Conservation (phyloP, 495 filamentous ascomycete species). For the Hypomontagnella submonticulosa region DNA sequence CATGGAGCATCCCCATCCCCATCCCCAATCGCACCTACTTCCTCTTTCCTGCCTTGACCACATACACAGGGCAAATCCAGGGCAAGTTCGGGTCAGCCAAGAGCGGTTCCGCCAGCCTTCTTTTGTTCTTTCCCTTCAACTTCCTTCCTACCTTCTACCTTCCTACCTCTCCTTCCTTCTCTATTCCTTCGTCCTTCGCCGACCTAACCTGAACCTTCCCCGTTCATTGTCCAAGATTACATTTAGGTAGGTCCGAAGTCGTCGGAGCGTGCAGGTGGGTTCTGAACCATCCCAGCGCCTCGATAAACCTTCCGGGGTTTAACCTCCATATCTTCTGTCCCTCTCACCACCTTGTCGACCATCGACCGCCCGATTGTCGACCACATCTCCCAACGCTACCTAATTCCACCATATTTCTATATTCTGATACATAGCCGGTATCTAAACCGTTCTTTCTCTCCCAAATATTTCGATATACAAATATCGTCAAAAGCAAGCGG, state of each 20-base stretch:
- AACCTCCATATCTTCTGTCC: neutral
- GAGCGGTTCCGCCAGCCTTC: constrained; percentile 21
- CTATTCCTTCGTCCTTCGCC: constrained; percentile 3
- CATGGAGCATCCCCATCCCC: no score
- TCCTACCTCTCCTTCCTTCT: constrained; percentile 17
- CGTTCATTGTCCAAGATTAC: constrained; percentile 13
- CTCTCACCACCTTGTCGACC: neutral
- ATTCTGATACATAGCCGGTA: constrained; percentile 17
- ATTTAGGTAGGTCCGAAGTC: constrained; percentile 25
- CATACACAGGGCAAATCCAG: neutral
- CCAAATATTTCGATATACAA: constrained; percentile 30
- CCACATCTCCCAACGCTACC: constrained; percentile 6
- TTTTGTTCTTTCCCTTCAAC: constrained; percentile 11
- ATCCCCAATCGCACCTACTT: constrained; percentile 5
- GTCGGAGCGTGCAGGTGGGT: constrained; percentile 15
- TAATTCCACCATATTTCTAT: constrained; percentile 15
- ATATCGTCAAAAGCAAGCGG: constrained; percentile 23
- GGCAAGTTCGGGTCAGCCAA: constrained; percentile 1
- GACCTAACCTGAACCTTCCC: constrained; percentile 22
- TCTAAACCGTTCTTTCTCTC: constrained; percentile 1
- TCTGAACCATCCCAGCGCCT: constrained; percentile 6
- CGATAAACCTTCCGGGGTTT: no score
- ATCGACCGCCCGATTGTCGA: neutral
- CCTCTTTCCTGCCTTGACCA: constrained; percentile 16
- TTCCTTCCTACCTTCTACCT: constrained; percentile 27